These are phyloP conservation scores for Mimosa pudica DNA, from an alignment of 306 rosid species.

Conservation along the genomic window DNA sequence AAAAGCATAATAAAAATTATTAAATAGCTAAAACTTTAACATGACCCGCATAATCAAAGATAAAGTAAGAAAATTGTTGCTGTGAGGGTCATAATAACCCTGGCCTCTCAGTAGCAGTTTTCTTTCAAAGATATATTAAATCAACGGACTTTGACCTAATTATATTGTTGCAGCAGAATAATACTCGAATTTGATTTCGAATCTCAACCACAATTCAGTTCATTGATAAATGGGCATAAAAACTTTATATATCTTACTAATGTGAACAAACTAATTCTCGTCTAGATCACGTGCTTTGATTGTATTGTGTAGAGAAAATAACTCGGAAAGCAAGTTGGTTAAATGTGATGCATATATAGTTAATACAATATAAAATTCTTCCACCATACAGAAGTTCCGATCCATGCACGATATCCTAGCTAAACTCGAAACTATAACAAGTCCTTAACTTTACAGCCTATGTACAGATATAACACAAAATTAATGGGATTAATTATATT, in stretches of 20 bases:
- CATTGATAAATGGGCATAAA: background rate
- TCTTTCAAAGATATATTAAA: background rate
- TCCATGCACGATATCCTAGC: background rate
- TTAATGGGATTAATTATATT: background rate
- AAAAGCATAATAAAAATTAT: too few species aligned
- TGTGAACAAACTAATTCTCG: background rate
- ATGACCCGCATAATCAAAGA: too few species aligned
- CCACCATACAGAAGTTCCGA: background rate
- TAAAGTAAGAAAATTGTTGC: too few species aligned
- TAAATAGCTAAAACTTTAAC: too few species aligned
- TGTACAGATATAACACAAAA: background rate
- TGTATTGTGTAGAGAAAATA: background rate
- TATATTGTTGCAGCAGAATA: background rate
- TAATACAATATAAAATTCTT: background rate
- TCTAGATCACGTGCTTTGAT: background rate
- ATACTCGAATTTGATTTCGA: background rate
- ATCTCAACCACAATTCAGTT: background rate
- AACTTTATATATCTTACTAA: background rate
- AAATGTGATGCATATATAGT: background rate
- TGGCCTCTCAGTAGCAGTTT: too few species aligned
- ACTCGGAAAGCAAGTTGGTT: slow-evolving; percentile 1
- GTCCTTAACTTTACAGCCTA: slow-evolving; percentile 12
- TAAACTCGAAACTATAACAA: background rate
- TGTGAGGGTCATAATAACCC: too few species aligned
- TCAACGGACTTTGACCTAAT: background rate